These are phyloP conservation scores for Debaryomycetaceae sp. DNA, from an alignment of 1,139 yeast species.

Conservation along the genomic window DNA sequence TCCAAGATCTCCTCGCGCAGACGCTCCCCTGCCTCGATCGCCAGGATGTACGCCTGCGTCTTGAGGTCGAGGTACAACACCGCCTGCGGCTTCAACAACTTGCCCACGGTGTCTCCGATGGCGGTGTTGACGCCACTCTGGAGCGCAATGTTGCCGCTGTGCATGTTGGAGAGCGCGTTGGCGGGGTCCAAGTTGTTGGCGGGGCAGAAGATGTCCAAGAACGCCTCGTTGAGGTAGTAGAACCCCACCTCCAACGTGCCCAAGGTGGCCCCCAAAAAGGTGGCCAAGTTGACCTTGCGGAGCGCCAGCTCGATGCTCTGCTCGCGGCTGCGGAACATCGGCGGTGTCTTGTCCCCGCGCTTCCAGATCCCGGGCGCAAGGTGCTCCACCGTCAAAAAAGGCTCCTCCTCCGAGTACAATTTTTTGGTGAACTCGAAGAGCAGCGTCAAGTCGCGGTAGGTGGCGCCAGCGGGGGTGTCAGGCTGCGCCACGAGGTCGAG, in stretches of 20 bases:
- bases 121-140: slow-evolving; percentile 36
- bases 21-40: slow-evolving; percentile 69
- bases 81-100: slow-evolving; percentile 76
- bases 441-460: slow-evolving; percentile 67
- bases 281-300: slow-evolving; percentile 81
- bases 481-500: slow-evolving; percentile 69
- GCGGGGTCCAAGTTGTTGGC: slow-evolving; percentile 43
- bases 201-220: slow-evolving; percentile 80
- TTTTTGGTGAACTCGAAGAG: slow-evolving; percentile 70
- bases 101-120: slow-evolving; percentile 43
- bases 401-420: slow-evolving; percentile 62
- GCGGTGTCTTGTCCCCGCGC: slow-evolving; percentile 55
- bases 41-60: slow-evolving; percentile 92
- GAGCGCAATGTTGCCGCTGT: slow-evolving; percentile 27
- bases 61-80: slow-evolving; percentile 77
- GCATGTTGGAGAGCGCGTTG: slow-evolving; percentile 38
- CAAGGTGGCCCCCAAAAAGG: slow-evolving; percentile 78
- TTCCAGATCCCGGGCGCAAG: slow-evolving; percentile 66
- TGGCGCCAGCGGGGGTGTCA: slow-evolving; percentile 68
- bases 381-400: slow-evolving; percentile 59
- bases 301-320: slow-evolving; percentile 66
- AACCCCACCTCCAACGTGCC: slow-evolving; percentile 87
- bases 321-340: slow-evolving; percentile 54
- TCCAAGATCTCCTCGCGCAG: slow-evolving; percentile 67
- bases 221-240: slow-evolving; percentile 76